Evolutionary conservation across 768 basidiomycete genomes (phyloP), one percentile per base, ranked within the genome.

Genomic region (Tylopilus sp.): DNA sequence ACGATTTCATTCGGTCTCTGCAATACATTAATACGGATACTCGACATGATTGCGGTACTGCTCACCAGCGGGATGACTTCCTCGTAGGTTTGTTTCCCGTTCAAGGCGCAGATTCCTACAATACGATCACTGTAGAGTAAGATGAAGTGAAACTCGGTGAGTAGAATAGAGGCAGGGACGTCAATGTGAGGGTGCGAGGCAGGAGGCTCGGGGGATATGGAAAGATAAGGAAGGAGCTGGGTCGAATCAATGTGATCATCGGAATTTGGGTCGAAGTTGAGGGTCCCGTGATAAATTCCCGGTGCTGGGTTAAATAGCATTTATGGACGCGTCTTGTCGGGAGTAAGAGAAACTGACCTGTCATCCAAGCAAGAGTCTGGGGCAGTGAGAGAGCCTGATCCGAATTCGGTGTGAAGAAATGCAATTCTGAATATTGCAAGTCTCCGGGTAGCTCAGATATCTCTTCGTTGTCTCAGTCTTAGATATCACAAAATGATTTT

Each of bases 61-160:
- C 83, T 67, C 59, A 94, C 94, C 59, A 97, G 69, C 30, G 91
- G 89, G 12, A 95, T 67, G 28, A 75, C 55, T 60, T 95, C 95
- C 64, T 98, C 91, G 63, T 91, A 95, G 5, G 87, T 82, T 22
- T 88, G 69, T 57, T 82, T 80, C 56, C 95, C 91, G 58, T 92
- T 84, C 44, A 98, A 73, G 51, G 80, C 80, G 50, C 88, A 91
- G 30, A 98, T 76, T 4, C 82, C 92, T 13, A 83, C 72, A 10
- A 98, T 75, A 40, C 86, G 77, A 61, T 95, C 87, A 38, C 74
- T 75, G 71, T 92, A 95, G 5, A 98, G 74, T 4, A 98, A 68
- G 18, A 99, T 71, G 63, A 94, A 91, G 65, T 99, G 97, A 64
- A 90, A 97, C 63, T 95, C 90, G 1, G 95, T 95, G 48, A 97